Percentiles rank a stretch among this genome's conserved stretches.
Evolutionary conservation across 208 protist genomes (phyloP).

Genomic region (Leptomonas pyrrhocoris): DNA sequence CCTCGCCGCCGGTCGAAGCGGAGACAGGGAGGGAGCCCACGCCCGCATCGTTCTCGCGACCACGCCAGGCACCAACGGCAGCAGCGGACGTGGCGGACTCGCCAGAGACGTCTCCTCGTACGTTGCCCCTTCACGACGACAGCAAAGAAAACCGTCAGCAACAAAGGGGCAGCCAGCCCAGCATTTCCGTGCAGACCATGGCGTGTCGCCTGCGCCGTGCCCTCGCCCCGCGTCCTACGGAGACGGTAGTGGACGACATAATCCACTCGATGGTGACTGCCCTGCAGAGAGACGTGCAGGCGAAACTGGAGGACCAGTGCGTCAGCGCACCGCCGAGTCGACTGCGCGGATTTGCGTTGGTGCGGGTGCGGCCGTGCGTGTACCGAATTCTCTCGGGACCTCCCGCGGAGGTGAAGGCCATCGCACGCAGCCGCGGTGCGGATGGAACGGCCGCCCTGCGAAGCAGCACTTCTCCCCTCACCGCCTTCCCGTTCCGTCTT

Average conservation of each 20-base stretch:
- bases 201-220: conserved; percentile 52
- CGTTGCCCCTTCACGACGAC: not conserved
- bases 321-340: not conserved
- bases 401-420: conserved; percentile 18
- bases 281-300: conserved; percentile 43
- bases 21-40: too few species aligned
- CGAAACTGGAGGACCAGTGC: conserved; percentile 1
- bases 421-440: not conserved
- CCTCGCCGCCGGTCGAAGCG: not conserved
- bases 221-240: conserved; percentile 61
- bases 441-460: not conserved
- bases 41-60: too few species aligned
- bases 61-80: too few species aligned
- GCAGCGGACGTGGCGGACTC: too few species aligned
- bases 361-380: conserved; percentile 44
- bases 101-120: too few species aligned
- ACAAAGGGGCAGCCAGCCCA: not conserved
- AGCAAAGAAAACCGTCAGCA: not conserved
- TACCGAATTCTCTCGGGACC: conserved; percentile 37
- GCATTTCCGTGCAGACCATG: conserved; percentile 10
- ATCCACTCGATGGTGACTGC: conserved; percentile 75
- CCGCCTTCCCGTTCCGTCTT: conserved; percentile 8
- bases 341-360: conserved; percentile 33
- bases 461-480: not conserved
- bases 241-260: conserved; percentile 57